Base-by-base conservation (phyloP, 2,329 filamentous ascomycete species). In the Penicillium capsulatum region DNA sequence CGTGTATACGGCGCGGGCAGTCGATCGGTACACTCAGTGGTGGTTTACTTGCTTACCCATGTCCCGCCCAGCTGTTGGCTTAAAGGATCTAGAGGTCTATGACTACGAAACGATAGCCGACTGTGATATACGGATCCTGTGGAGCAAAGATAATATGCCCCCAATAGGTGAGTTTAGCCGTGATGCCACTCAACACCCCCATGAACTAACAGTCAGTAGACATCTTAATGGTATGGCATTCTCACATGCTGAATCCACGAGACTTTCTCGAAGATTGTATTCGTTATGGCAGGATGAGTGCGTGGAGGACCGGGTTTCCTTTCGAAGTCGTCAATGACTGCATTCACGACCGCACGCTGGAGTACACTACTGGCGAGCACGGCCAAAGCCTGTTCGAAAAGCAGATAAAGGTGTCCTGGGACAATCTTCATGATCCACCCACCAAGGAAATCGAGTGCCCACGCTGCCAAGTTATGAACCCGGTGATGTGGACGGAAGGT, bases 1-100 rank as follows among this genome's bases (percentile, higher is more conserved):
- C 0, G 55, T 86, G n/a, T 86, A 78, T 51, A 71, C 86, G 7
- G 75, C 80, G 1, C 73, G 80, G 28, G 83, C 84, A 0, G 81
- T 78, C 0, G 75, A 81, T 34, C 72, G 84, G 3, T 88, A 85
- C 50, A 71, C 77, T 43, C 61, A 62, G 1, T 88, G 83, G 83
- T 84, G 50, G 48, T 36, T 38, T 11, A 17, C 27, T n/a, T 44
- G 45, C 13, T 34, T 54, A 5, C 52, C 52, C 3, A 30, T 17
- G 15, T 55, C 50, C 24, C 43, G 41, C 11, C 34, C 30, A 17
- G 33, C 10, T 16, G 34, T 37, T 3, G 50, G 46, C 10, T 40
- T 47, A 11, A 9, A n/a, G 4, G 46, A 50, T 27, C 7, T 51
- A 11, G 40, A 45, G 16, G 17, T 11, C 13, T 2, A 3, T 1